phyloP scores from a whole-genome alignment of 352 stramenopile genomes.

The Phytopythium aichiense region DNA sequence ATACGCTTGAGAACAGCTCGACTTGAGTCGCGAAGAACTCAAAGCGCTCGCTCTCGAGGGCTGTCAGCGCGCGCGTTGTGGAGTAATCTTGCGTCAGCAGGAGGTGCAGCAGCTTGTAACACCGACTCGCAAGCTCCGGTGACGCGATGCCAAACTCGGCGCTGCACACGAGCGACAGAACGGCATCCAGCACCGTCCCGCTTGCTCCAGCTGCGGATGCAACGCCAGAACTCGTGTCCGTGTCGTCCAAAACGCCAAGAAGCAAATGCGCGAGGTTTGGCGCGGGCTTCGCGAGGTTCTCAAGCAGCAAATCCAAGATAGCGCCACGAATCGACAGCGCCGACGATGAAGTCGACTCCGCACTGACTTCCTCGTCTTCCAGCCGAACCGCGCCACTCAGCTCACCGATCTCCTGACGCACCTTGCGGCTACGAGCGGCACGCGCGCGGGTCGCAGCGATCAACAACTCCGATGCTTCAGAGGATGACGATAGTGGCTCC shows the following conservation, averaged over 20 bases:
- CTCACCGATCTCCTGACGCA: conserved; percentile 10
- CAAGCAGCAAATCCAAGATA: conserved; percentile 73
- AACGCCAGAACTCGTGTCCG: background rate
- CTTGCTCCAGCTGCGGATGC: background rate
- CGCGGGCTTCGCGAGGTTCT: conserved; percentile 70
- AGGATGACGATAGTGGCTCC: background rate
- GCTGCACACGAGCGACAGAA: conserved; percentile 72
- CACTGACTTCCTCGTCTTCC: background rate
- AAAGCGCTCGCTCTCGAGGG: conserved; percentile 58
- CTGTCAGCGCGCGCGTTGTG: conserved; percentile 35
- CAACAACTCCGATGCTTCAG: conserved; percentile 9
- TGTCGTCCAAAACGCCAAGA: conserved; percentile 42
- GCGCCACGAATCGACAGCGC: conserved; percentile 52
- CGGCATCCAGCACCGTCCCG: conserved; percentile 47
- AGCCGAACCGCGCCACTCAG: conserved; percentile 1
- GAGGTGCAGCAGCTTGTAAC: conserved; percentile 62
- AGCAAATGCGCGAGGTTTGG: conserved; percentile 76
- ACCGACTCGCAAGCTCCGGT: conserved; percentile 56
- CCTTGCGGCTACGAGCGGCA: background rate
- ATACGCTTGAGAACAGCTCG: conserved; percentile 50
- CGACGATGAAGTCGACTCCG: conserved; percentile 15
- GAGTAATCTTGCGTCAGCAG: conserved; percentile 70
- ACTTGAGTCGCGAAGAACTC: conserved; percentile 71
- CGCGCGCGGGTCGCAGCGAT: background rate
- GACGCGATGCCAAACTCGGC: conserved; percentile 63